Evolutionary conservation across 176 grass and related monocot species (phyloP), one percentile per base, ranked within the genome.

Genomic region (Avena atlantica): DNA sequence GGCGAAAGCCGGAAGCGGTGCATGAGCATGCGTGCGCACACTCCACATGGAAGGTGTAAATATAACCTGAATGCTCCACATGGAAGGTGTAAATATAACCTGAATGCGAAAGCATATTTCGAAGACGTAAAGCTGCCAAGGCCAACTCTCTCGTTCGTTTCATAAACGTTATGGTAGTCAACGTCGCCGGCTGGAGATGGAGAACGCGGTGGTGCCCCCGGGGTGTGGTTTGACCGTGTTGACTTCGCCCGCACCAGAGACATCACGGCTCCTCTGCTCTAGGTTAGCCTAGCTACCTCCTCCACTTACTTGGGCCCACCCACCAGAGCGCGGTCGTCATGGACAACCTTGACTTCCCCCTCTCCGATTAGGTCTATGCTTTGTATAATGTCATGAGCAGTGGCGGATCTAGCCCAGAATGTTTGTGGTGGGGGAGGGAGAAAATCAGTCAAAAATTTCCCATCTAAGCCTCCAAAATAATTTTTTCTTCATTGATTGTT

Each of bases 161-260:
- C 45, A 45, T 5, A n/a, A 47, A 21, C 4, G 37, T 3, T 21
- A 9, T 11, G 20, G 42, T 47, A 47, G 70, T 8, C 70, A 49
- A 12, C 70, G 12, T 50, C 70, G 52, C 15, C 15, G 55, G 45
- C 8, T 7, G 45, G 67, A 14, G 74, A 96, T 97, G 90, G 94
- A 97, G 74, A 91, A 89, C 86, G 74, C 80, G 24, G 90, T 74
- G 76, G 83, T 87, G 44, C 88, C 92, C 11, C 92, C 11, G 25
- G 92, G 65, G 86, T 91, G 80, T 97, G 94, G 94, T 97, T 94
- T 77, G 81, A 91, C 47, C 81, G 90, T 59, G 90, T 97, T 29
- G 94, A 97, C 72, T 78, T 86, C 71, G 65, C 53, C 60, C 81
- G 59, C 87, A 87, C 90, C 10, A 88, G 88, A 21, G 94, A 97